Base-by-base conservation (phyloP, 371 early-diverging fungal genomes). In the Polyrhizophydium stewartii region DNA sequence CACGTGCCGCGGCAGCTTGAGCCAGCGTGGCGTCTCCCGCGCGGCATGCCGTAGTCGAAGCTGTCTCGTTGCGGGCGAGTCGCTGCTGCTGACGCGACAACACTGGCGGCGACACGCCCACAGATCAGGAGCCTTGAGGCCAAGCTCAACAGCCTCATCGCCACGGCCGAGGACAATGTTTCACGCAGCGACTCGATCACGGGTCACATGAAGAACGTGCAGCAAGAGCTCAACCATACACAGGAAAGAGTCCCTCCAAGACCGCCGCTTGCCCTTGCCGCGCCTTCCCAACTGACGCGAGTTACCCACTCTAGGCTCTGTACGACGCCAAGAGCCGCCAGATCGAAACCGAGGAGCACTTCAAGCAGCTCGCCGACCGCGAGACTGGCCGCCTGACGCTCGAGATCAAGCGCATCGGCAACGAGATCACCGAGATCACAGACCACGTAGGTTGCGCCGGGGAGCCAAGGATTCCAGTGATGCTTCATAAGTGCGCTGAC, bases 291-390 rank as follows among this genome's bases (percentile, higher is more conserved):
- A n/a, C n/a, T 35, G 35, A 35, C 35, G 35, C 35, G 35, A 35
- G 35, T 35, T 16, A 38, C 9, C 2, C 50, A 27, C n/a, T 24
- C 47, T 33, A 79, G 76, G 77, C 69, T 0, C 56, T 83, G 16
- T 65, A 72, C 38, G 82, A 83, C 55, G 82, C 82, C 16, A 75
- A 76, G 58, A 72, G 65, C 25, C 65, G 82, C 7, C 77, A 82
- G 37, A 83, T 81, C 25, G 76, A 83, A 43, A 75, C 80, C 16
- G 84, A 83, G 63, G 78, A 81, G 32, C 82, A 83, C 40, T 74
- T 83, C 49, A 78, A 78, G 59, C 76, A 74, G 58, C 61, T 83
- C 5, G 73, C 84, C 0, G 82, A 82, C 49, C 65, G 84, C 13
- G 79, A 82, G 56, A 63, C 60, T 25, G 82, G 79, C 3, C 58